A percentile compares a stretch with the other conserved stretches of the same genome.
These are phyloP conservation scores for Stropharia rugosoannulata DNA, from an alignment of 768 basidiomycete species.

Conservation along the genomic window DNA sequence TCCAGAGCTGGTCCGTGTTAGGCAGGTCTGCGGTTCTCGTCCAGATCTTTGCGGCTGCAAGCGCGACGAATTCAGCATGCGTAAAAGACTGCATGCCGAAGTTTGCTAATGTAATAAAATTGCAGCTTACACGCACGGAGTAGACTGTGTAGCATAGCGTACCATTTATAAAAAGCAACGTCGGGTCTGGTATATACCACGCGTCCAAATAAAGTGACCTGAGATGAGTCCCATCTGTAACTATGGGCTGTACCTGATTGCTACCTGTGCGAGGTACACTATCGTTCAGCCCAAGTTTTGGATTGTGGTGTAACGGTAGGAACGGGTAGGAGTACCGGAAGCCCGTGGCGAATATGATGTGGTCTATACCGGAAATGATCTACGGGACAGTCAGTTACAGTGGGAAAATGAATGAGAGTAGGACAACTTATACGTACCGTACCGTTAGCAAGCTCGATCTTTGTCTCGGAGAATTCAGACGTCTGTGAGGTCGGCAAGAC, in stretches of 20 bases:
- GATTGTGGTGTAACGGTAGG: no score
- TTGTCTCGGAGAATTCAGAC: conserved; percentile 20
- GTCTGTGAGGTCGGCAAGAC: conserved; percentile 20
- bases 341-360: conserved; percentile 37
- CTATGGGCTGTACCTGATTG: no score
- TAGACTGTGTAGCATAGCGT: no score
- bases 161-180: no score
- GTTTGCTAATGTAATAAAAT: conserved; percentile 40
- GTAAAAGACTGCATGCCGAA: conserved; percentile 39
- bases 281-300: no score
- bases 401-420: not conserved
- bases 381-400: not conserved
- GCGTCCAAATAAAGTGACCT: no score
- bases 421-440: conserved; percentile 21
- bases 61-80: conserved; percentile 33
- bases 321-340: no score
- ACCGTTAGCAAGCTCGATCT: conserved; percentile 37
- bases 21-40: conserved; percentile 33
- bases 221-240: no score
- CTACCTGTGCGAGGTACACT: no score
- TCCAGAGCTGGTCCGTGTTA: conserved; percentile 29
- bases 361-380: conserved; percentile 33
- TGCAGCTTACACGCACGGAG: no score
- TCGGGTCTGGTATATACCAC: no score
- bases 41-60: conserved; percentile 39